Evolutionary conservation across 2,329 filamentous ascomycete species (phyloP).

Genomic region (Ophiostoma perfectum): DNA sequence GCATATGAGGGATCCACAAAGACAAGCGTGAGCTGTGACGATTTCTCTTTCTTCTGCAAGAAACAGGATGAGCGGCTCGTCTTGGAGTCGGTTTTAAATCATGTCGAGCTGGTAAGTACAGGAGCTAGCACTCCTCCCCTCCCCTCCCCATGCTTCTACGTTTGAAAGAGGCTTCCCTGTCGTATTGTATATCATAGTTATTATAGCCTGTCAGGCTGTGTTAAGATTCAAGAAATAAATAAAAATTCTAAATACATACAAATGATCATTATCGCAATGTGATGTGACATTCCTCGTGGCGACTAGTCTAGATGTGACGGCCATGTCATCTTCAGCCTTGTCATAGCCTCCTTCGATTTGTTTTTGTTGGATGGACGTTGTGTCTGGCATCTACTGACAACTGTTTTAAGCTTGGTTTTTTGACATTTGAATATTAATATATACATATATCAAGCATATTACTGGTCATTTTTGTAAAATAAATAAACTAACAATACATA

Average conservation of each 20-base stretch:
- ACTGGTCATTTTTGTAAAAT: background rate
- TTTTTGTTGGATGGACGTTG: too few relatives aligned
- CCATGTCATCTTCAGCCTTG: background rate
- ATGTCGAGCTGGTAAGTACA: constrained; percentile 23
- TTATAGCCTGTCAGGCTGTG: background rate
- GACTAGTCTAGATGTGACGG: background rate
- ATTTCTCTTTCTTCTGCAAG: background rate
- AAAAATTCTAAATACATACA: constrained; percentile 6
- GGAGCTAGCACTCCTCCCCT: background rate
- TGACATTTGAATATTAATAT: too few relatives aligned
- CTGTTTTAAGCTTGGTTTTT: too few relatives aligned
- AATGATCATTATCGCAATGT: too few relatives aligned
- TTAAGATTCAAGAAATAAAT: background rate
- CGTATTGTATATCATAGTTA: background rate
- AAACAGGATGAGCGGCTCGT: background rate
- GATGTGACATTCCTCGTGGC: too few relatives aligned
- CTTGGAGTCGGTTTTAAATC: constrained; percentile 6
- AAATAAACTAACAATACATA: background rate
- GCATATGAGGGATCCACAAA: constrained; percentile 21
- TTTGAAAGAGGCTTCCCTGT: background rate
- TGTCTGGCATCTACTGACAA: too few relatives aligned
- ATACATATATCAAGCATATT: too few relatives aligned
- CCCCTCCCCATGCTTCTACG: background rate
- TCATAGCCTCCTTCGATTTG: background rate
- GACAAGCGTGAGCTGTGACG: background rate